Evolutionary conservation across 2,329 filamentous ascomycete species (phyloP), one percentile per base, ranked within the genome.

Genomic region (Pseudogymnoascus sp.): DNA sequence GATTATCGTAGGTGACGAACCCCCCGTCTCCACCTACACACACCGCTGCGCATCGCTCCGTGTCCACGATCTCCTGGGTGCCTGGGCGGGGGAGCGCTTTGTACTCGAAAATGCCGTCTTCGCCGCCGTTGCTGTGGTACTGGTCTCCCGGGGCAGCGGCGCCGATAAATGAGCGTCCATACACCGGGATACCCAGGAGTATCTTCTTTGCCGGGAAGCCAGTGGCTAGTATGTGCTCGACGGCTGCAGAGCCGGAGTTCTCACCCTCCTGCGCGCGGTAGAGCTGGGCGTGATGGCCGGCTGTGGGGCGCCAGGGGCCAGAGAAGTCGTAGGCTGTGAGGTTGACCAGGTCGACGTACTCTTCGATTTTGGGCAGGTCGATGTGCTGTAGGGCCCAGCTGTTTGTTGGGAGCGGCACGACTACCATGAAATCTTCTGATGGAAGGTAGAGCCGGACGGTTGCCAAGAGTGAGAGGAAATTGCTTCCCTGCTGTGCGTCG

Each of bases 291-390:
- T 93, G 90, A 72, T 93, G 88, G 5, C 89, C 90, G 51, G 84
- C 84, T 63, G 81, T 81, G 31, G 78, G 72, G 1, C 82, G 83
- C 89, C 89, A 92, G 3, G 84, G 79, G 1, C 90, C 89, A 27
- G 83, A 85, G 70, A 92, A 90, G 73, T 94, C 90, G 74, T 92
- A 94, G 1, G 89, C 84, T 83, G 89, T 91, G 36, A 94, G 76
- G 72, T 93, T 93, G 72, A 94, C 77, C 65, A 87, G 81, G 73
- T 93, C 89, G 36, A 94, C 79, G 67, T 89, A 86, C 51, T 82
- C 76, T 59, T 86, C 81, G 9, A 86, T 83, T 62, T 79, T 77
- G 21, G 74, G 76, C 9, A 93, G 77, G 70, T 92, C 83, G 71
- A 93, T 89, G 69, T 88, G 80, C 68, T 84, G 82, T 61, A 94